phyloP scores from a whole-genome alignment of 768 basidiomycete genomes.

The Mrakia frigida region DNA sequence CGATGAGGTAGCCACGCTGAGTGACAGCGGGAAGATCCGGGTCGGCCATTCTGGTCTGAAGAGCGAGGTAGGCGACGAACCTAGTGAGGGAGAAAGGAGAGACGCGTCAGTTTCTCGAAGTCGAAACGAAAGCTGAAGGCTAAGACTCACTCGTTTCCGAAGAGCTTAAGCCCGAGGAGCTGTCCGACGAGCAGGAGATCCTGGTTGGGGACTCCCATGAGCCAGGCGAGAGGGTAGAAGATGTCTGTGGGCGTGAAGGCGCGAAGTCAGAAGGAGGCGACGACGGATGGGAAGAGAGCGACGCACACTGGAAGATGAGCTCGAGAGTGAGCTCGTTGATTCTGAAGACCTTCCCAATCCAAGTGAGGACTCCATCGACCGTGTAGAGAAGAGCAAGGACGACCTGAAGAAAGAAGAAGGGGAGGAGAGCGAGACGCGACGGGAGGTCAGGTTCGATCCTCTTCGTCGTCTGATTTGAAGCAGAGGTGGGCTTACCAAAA shows the following conservation, averaged over 20 bases:
- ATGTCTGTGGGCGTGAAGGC: slow-evolving; percentile 49
- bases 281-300: background rate
- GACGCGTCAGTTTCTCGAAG: background rate
- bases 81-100: background rate
- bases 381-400: slow-evolving; percentile 73
- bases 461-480: too few species aligned
- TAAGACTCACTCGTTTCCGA: slow-evolving; percentile 46
- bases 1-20: slow-evolving; percentile 72
- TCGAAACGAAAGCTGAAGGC: background rate
- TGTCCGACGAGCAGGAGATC: slow-evolving; percentile 64
- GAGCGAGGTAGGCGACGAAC: slow-evolving; percentile 23
- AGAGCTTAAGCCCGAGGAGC: slow-evolving; percentile 76
- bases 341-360: slow-evolving; percentile 81
- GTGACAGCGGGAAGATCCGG: slow-evolving; percentile 41
- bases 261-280: too few species aligned
- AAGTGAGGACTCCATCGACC: slow-evolving; percentile 57
- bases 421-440: background rate
- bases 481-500: slow-evolving; percentile 7
- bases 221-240: slow-evolving; percentile 81
- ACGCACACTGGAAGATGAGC: slow-evolving; percentile 62
- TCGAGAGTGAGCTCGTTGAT: slow-evolving; percentile 68
- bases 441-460: background rate
- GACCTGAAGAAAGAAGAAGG: slow-evolving; percentile 38
- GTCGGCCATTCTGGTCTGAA: background rate
- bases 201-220: slow-evolving; percentile 48